Conservation (phyloP, 352 stramenopile genomes). For the Phytophthora cryptogea region DNA sequence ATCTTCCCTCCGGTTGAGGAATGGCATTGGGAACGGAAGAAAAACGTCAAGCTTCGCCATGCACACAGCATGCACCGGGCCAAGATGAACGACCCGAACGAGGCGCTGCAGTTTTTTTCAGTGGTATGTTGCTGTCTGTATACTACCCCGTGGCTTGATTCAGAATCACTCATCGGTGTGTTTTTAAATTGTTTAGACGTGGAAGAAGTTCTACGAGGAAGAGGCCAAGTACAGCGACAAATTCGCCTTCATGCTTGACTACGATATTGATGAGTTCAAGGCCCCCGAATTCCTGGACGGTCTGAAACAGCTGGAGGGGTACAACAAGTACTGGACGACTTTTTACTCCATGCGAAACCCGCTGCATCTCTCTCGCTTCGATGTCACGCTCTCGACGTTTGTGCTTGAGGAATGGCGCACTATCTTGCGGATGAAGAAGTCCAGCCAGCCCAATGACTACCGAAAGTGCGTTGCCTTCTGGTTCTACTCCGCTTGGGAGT, state of each 20-base stretch:
- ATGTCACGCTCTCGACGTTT: slow-evolving; percentile 70
- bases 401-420: slow-evolving; percentile 76
- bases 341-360: slow-evolving; percentile 78
- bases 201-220: slow-evolving; percentile 90
- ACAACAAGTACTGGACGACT: slow-evolving; percentile 87
- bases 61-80: slow-evolving; percentile 79
- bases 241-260: slow-evolving; percentile 80
- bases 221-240: slow-evolving; percentile 89
- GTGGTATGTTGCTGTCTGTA: slow-evolving; percentile 42
- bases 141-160: background rate
- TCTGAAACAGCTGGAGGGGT: slow-evolving; percentile 76
- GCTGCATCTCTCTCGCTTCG: slow-evolving; percentile 73
- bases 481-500: slow-evolving; percentile 87
- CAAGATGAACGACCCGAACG: slow-evolving; percentile 69
- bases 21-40: slow-evolving; percentile 89
- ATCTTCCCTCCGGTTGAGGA: slow-evolving; percentile 78
- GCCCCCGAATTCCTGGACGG: slow-evolving; percentile 69
- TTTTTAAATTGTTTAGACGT: slow-evolving; percentile 46
- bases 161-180: background rate
- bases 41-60: slow-evolving; percentile 80
- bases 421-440: slow-evolving; percentile 84
- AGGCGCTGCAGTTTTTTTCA: slow-evolving; percentile 85
- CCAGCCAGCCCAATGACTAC: slow-evolving; percentile 85
- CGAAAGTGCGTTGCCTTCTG: slow-evolving; percentile 88
- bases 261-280: slow-evolving; percentile 66